These are phyloP conservation scores for Ceratobasidium sp. DNA, from an alignment of 1,284 basidiomycete species.

Conservation along the genomic window DNA sequence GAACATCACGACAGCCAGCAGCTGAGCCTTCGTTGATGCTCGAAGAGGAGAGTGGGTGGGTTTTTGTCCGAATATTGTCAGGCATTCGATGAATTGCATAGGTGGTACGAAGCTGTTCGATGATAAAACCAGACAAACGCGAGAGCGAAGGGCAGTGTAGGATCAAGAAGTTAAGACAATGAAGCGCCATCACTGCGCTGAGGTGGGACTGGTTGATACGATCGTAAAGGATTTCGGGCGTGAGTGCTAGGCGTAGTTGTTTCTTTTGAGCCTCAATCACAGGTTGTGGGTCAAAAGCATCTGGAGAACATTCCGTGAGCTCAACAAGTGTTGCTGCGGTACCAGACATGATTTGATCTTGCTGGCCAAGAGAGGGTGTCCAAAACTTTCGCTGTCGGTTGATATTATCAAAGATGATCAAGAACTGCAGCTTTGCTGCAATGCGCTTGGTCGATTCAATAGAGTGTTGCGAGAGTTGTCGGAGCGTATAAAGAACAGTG, in stretches of 20 bases:
- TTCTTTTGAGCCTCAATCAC: not conserved
- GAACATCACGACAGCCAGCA: not conserved
- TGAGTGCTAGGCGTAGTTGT: not conserved
- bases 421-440: not conserved
- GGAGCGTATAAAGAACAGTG: too few species aligned
- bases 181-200: not conserved
- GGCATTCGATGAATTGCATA: slow-evolving; percentile 18
- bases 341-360: not conserved
- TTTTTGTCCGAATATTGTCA: not conserved
- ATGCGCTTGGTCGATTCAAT: not conserved
- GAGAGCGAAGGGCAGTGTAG: not conserved
- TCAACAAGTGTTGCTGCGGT: not conserved
- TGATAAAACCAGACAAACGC: not conserved
- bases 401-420: slow-evolving; percentile 20
- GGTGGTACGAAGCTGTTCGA: not conserved
- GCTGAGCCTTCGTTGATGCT: slow-evolving; percentile 9
- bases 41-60: not conserved
- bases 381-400: slow-evolving; percentile 1
- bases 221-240: not conserved
- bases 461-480: too few species aligned
- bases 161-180: not conserved
- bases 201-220: not conserved
- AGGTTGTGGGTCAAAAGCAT: not conserved
- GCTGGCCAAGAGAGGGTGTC: slow-evolving; percentile 6
- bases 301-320: not conserved